Evolutionary conservation across 345 rosid species (phyloP), one percentile per base, ranked within the genome.

Genomic region (Syzygium jambos): DNA sequence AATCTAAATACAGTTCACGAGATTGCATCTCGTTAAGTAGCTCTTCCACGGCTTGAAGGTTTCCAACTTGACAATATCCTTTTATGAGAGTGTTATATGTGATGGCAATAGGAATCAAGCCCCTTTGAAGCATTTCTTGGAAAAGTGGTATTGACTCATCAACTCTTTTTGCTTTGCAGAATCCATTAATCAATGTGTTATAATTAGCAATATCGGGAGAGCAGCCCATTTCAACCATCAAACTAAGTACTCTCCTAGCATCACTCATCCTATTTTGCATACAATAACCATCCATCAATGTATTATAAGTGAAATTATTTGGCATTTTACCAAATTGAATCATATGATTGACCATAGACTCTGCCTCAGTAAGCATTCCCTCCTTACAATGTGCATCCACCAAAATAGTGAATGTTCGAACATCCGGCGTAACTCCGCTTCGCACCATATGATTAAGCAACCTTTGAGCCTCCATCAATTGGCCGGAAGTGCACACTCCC

Each of bases 271-370:
- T 85, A 87, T 86, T 83, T 30, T 85, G 86, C 89, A 88, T 61
- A 86, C 92, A 89, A 55, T 89, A 90, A 25, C 94, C 90, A 34
- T 88, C 82, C 29, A 94, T 54, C 68, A 94, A 84, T 49, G 91
- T 61, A 78, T 0, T 65, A 15, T 29, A 29, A 65, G 77, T 15
- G 41, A 65, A 1, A 0, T 0, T 65, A 65, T 15, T 0, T 12
- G 73, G 73, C 17, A n/a, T n/a, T 6, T 6, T 61, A 61, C 73
- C 73, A n/a, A 61, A 61, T 61, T 61, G 73, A 61, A 61, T 11
- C 73, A 61, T 61, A 3, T 0, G 34, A 7, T n/a, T n/a, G 73
- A 61, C 17, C 7, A 14, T 61, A 19, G 19, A 7, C 73, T n/a
- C 17, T 1, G 9, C 73, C 5, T n/a, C 73, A 12, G 3, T 16